Evolutionary conservation across 352 stramenopile species (phyloP).

Genomic region (Phytophthora litchii): DNA sequence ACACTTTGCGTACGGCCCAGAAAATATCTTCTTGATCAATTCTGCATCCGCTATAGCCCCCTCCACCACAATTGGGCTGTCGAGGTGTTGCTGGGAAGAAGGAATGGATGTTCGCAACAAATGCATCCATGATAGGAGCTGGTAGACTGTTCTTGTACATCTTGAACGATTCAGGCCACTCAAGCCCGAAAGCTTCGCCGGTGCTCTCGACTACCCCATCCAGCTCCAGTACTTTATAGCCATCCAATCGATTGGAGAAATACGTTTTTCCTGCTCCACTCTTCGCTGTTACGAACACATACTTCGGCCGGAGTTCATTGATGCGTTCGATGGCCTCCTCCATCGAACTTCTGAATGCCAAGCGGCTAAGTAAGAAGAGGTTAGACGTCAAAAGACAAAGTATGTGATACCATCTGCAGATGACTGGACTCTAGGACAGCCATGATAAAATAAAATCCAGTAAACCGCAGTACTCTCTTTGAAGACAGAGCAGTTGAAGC

Average conservation of each 20-base stretch:
- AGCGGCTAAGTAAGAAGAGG: not conserved
- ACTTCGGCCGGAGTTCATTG: constrained; percentile 6
- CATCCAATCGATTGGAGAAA: constrained; percentile 7
- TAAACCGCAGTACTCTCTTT: too few relatives aligned
- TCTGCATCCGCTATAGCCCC: constrained; percentile 18
- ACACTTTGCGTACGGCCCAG: constrained; percentile 7
- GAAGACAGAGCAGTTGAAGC: too few relatives aligned
- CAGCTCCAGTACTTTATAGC: constrained; percentile 20
- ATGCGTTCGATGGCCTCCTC: constrained; percentile 10
- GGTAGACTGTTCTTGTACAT: constrained; percentile 22
- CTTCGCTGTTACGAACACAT: constrained; percentile 17
- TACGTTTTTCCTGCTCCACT: constrained; percentile 22
- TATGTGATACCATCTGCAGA: not conserved
- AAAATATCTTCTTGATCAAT: constrained; percentile 17
- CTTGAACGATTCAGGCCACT: not conserved
- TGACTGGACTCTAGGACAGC: too few relatives aligned
- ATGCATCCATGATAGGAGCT: constrained; percentile 7
- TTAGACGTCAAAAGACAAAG: not conserved
- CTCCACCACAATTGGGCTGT: constrained; percentile 7
- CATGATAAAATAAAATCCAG: too few relatives aligned
- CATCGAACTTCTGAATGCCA: constrained; percentile 1
- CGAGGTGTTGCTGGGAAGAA: constrained; percentile 9
- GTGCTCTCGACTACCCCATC: constrained; percentile 9
- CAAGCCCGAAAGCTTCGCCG: constrained; percentile 2
- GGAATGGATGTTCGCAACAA: constrained; percentile 9